A percentile compares a stretch with the other conserved stretches of the same genome.
phyloP scores from a whole-genome alignment of 73 alveolate species.

The Symbiodinium pilosum region DNA sequence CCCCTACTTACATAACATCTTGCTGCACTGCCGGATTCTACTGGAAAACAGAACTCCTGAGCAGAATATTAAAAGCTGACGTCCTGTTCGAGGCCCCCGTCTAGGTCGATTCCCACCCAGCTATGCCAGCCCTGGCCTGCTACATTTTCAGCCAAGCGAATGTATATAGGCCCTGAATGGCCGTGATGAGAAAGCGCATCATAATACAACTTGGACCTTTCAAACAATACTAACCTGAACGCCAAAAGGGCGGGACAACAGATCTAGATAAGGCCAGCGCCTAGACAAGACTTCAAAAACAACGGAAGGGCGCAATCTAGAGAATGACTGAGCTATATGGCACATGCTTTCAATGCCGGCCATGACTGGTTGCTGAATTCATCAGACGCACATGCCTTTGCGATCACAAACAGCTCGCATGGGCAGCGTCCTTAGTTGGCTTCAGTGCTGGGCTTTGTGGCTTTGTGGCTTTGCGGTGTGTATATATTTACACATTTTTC shows the following conservation, averaged over 20 bases:
- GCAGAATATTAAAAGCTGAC: no score
- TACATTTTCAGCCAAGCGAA: no score
- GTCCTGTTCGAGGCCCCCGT: no score
- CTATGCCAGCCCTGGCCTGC: no score
- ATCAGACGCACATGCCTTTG: background rate
- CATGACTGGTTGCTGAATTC: background rate
- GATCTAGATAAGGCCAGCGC: background rate
- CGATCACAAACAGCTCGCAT: conserved; percentile 10
- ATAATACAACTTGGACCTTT: background rate
- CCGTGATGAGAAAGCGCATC: background rate
- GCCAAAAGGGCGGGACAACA: background rate
- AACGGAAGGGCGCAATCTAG: background rate
- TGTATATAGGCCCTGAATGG: background rate
- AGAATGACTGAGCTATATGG: background rate
- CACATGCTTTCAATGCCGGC: background rate
- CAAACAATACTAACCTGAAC: background rate
- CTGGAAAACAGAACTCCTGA: no score
- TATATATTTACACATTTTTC: background rate
- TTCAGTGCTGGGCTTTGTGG: no score
- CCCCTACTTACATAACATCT: no score
- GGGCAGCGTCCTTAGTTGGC: background rate
- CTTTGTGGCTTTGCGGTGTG: no score
- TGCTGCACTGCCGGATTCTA: no score
- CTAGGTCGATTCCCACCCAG: no score
- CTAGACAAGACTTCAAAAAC: background rate